Evolutionary conservation across 495 filamentous ascomycete species (phyloP).

Genomic region (Tuber magnatum): DNA sequence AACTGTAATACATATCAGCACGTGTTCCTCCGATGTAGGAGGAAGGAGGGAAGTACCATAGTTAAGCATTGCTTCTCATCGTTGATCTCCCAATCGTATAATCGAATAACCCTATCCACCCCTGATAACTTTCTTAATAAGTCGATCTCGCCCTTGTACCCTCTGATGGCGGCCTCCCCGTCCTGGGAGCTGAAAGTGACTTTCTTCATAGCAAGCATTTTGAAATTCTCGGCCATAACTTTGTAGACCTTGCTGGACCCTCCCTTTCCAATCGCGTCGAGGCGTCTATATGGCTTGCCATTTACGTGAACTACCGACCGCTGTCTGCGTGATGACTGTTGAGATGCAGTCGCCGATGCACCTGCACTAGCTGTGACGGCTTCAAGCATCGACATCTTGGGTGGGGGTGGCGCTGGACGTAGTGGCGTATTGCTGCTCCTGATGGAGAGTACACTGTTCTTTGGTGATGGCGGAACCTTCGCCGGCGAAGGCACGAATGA

Average conservation of each 20-base stretch:
- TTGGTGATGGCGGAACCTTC: conserved; percentile 25
- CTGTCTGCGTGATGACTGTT: conserved; percentile 54
- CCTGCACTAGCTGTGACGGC: conserved; percentile 81
- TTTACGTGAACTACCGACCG: conserved; percentile 78
- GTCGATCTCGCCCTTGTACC: conserved; percentile 97
- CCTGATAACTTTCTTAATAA: conserved; percentile 71
- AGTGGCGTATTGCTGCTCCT: conserved; percentile 78
- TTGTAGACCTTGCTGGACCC: conserved; percentile 91
- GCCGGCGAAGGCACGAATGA: conserved; percentile 25
- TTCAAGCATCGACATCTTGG: conserved; percentile 92
- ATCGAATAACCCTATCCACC: conserved; percentile 77
- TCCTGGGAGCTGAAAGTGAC: conserved; percentile 71
- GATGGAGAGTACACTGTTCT: conserved; percentile 61
- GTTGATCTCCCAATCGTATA: conserved; percentile 92
- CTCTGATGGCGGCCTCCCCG: conserved; percentile 70
- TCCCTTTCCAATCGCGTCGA: conserved; percentile 84
- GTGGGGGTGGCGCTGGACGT: conserved; percentile 69
- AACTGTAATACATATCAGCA: conserved; percentile 47
- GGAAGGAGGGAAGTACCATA: conserved; percentile 53
- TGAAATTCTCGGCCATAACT: conserved; percentile 93
- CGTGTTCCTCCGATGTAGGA: conserved; percentile 7
- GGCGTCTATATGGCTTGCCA: conserved; percentile 76
- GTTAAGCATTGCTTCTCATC: conserved; percentile 76
- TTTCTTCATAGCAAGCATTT: conserved; percentile 86
- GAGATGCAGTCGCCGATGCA: conserved; percentile 52